Evolutionary conservation across 257 asterid species (phyloP).

Genomic region (Penstemon eatonii): DNA sequence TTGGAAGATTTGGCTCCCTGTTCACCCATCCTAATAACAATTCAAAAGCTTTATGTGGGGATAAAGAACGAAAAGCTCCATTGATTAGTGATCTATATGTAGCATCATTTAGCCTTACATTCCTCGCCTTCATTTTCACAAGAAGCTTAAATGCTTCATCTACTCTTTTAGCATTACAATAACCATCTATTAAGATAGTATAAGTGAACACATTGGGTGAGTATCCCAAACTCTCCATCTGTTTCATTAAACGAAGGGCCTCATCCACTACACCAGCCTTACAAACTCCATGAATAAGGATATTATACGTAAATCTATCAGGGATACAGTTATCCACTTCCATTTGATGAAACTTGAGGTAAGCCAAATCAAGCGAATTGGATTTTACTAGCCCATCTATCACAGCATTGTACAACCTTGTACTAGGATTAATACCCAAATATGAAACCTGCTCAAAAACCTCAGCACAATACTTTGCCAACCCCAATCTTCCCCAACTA

Average conservation of each 20-base stretch:
- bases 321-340: slow-evolving; percentile 74
- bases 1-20: slow-evolving; percentile 54
- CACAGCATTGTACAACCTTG: slow-evolving; percentile 86
- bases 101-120: slow-evolving; percentile 72
- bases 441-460: slow-evolving; percentile 86
- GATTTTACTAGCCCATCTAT: slow-evolving; percentile 84
- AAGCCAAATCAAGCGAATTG: slow-evolving; percentile 86
- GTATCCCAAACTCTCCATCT: slow-evolving; percentile 72
- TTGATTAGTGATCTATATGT: slow-evolving; percentile 76
- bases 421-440: slow-evolving; percentile 68
- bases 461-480: slow-evolving; percentile 75
- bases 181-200: slow-evolving; percentile 80
- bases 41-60: slow-evolving; percentile 54
- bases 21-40: slow-evolving; percentile 59
- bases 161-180: slow-evolving; percentile 59
- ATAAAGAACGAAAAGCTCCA: slow-evolving; percentile 64
- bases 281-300: slow-evolving; percentile 90
- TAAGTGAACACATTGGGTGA: slow-evolving; percentile 80
- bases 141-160: slow-evolving; percentile 65
- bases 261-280: slow-evolving; percentile 85
- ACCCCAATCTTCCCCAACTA: slow-evolving; percentile 93
- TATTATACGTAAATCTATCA: slow-evolving; percentile 84
- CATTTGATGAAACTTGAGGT: slow-evolving; percentile 95
- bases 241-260: slow-evolving; percentile 80
- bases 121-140: slow-evolving; percentile 63